Evolutionary conservation across 2,329 filamentous ascomycete genomes (phyloP).

Genomic region (Aspergillus ustus): DNA sequence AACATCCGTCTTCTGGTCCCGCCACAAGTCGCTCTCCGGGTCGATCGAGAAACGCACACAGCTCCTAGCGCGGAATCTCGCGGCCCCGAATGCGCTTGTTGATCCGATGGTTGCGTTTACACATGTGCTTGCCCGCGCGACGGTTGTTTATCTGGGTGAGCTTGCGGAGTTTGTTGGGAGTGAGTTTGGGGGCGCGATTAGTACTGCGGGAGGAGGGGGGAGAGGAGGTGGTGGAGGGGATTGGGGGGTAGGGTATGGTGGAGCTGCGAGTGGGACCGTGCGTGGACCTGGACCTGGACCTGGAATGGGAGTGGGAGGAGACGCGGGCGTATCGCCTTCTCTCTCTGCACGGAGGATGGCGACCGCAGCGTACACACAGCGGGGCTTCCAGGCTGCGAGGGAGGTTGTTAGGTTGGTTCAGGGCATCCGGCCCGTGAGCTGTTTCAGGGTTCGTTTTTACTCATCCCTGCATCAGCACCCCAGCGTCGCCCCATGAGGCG

Average conservation of each 20-base stretch:
- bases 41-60: neutral
- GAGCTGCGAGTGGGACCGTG: neutral
- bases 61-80: too few species aligned
- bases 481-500: too few species aligned
- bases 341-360: neutral
- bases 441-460: conserved; percentile 1
- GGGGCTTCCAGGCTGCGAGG: neutral
- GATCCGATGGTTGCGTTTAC: neutral
- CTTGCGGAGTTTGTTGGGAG: neutral
- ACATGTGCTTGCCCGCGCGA: neutral
- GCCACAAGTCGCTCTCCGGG: neutral
- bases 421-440: neutral
- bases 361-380: neutral
- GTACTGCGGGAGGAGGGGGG: too few species aligned
- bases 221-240: neutral
- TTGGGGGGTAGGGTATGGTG: neutral
- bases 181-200: too few species aligned
- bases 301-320: neutral
- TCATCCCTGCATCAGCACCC: too few species aligned
- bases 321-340: too few species aligned
- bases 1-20: neutral
- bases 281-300: neutral
- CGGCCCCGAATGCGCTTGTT: neutral
- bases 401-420: neutral
- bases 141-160: neutral